Evolutionary conservation across 257 asterid genomes (phyloP).

Genomic region (Ballota nigra): DNA sequence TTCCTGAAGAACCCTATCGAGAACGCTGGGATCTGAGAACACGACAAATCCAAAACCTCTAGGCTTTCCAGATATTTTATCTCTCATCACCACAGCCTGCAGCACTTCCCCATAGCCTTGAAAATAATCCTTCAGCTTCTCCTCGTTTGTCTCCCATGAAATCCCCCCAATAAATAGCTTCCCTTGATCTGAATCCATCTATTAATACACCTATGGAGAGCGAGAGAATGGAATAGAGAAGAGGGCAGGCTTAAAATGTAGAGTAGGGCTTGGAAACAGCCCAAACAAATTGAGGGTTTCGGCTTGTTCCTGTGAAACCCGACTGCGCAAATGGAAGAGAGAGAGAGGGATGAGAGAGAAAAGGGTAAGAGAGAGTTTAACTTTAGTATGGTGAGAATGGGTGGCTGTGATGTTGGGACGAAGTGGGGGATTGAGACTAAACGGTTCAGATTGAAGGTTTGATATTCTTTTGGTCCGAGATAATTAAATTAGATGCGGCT

Average conservation of each 20-base stretch:
- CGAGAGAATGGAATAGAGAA: neutral
- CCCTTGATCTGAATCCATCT: slow-evolving; percentile 92
- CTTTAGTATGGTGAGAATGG: neutral
- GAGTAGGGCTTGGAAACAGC: slow-evolving; percentile 25
- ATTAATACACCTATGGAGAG: neutral
- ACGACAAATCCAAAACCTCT: slow-evolving; percentile 87
- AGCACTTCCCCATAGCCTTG: slow-evolving; percentile 71
- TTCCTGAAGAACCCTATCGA: slow-evolving; percentile 75
- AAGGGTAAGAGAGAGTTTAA: neutral
- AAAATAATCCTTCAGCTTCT: slow-evolving; percentile 70
- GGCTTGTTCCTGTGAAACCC: slow-evolving; percentile 17
- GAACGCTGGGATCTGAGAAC: slow-evolving; percentile 66
- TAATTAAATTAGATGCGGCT: neutral
- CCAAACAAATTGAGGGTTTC: neutral
- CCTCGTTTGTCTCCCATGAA: slow-evolving; percentile 85
- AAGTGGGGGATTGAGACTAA: neutral
- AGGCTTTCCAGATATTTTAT: slow-evolving; percentile 70
- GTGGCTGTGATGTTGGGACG: neutral
- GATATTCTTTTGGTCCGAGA: neutral
- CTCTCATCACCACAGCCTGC: slow-evolving; percentile 83
- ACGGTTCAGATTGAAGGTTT: neutral
- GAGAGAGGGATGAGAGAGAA: neutral
- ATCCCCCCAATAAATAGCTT: slow-evolving; percentile 90
- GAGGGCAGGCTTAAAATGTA: neutral
- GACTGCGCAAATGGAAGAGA: neutral